Evolutionary conservation across 805 yeast genomes (phyloP).

Genomic region (Saccharomycopsis microspora): DNA sequence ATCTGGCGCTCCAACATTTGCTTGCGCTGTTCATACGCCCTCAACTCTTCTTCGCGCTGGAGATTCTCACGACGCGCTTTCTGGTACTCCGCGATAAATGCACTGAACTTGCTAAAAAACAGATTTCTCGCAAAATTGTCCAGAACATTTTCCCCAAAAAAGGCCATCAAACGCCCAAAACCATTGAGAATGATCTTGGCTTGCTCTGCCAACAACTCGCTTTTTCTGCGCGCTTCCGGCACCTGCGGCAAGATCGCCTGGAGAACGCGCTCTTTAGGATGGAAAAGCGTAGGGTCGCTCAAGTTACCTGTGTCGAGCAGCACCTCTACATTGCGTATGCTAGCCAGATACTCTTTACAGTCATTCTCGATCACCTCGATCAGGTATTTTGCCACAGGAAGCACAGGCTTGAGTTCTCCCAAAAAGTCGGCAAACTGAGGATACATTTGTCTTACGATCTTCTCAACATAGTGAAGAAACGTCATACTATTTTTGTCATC

Average conservation of each 20-base stretch:
- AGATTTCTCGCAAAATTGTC: slow-evolving; percentile 57
- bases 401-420: slow-evolving; percentile 54
- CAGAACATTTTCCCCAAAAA: slow-evolving; percentile 80
- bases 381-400: slow-evolving; percentile 58
- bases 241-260: slow-evolving; percentile 50
- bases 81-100: slow-evolving; percentile 68
- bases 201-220: slow-evolving; percentile 52
- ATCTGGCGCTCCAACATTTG: slow-evolving; percentile 28
- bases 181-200: slow-evolving; percentile 50
- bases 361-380: slow-evolving; percentile 74
- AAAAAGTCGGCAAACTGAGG: slow-evolving; percentile 69
- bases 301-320: slow-evolving; percentile 77
- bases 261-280: slow-evolving; percentile 72
- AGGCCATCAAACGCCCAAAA: slow-evolving; percentile 61
- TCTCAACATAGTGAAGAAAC: slow-evolving; percentile 86
- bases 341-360: slow-evolving; percentile 49
- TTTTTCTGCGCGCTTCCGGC: slow-evolving; percentile 66
- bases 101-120: slow-evolving; percentile 72
- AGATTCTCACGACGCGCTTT: slow-evolving; percentile 72
- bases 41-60: slow-evolving; percentile 71
- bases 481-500: slow-evolving; percentile 82
- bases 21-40: slow-evolving; percentile 67
- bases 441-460: slow-evolving; percentile 69
- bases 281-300: slow-evolving; percentile 67
- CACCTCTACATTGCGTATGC: slow-evolving; percentile 56